phyloP scores from a whole-genome alignment of 768 basidiomycete species.

The Lyophyllum atratum region DNA sequence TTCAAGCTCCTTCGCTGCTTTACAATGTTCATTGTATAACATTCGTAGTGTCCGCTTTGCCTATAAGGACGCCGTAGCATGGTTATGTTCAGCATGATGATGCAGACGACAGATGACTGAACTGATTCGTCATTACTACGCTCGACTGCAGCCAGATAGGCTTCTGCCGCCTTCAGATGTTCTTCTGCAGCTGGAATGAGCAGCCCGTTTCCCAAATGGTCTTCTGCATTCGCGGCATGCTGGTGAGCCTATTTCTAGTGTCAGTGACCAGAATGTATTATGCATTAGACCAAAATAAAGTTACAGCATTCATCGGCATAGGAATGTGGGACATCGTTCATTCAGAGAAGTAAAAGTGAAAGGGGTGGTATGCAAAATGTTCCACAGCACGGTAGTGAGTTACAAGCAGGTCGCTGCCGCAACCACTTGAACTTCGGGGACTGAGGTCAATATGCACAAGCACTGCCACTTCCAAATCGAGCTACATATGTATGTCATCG shows the following conservation, averaged over 20 bases:
- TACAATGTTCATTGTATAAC: constrained; percentile 74
- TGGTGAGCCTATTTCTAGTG: constrained; percentile 64
- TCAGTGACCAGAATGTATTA: neutral
- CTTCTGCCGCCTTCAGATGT: constrained; percentile 74
- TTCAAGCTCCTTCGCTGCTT: constrained; percentile 70
- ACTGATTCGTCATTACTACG: constrained; percentile 76
- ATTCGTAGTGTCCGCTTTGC: constrained; percentile 77
- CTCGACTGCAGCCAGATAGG: constrained; percentile 72
- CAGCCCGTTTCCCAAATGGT: constrained; percentile 63
- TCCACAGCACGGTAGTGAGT: neutral
- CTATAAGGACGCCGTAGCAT: constrained; percentile 36
- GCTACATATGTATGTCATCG: too few species aligned
- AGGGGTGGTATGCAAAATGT: neutral
- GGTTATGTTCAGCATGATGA: neutral
- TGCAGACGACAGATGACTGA: constrained; percentile 23
- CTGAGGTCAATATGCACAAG: constrained; percentile 5
- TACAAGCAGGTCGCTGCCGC: neutral
- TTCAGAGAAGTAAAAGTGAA: neutral
- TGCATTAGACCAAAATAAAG: constrained; percentile 14
- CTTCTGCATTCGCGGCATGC: constrained; percentile 81
- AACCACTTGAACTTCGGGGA: neutral
- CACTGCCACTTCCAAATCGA: neutral
- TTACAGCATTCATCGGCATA: constrained; percentile 55
- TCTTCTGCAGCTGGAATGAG: constrained; percentile 75
- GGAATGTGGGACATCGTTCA: constrained; percentile 30